Evolutionary conservation across 768 basidiomycete genomes (phyloP), one percentile per base, ranked within the genome.

Genomic region (Boletellus emodensis): DNA sequence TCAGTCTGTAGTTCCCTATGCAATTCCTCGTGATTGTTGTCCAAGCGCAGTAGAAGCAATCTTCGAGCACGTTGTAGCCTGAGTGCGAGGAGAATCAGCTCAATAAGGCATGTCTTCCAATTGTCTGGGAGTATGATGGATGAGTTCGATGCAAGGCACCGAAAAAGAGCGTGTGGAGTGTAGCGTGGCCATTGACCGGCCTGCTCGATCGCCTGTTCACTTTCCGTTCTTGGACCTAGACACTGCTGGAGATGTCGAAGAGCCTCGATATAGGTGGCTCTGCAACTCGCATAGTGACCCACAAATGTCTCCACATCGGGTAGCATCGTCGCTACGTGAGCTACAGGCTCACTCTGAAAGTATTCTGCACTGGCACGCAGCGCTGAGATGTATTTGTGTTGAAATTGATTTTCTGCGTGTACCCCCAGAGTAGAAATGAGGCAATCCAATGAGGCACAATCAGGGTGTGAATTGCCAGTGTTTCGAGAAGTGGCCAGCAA

Each of bases 131-230:
- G 43, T 6, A 2, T 14, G 3, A 28, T 55, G 1, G 32, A 18
- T 4, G 64, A 63, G 6, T 60, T 54, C 12, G 62, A 65, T 9
- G 67, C 62, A 38, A 76, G 59, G 7, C 38, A 54, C 15, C 48
- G 50, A n/a, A 76, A 58, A 15, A 77, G 61, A 3, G 57, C 41
- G 40, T 58, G 59, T 3, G 59, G 22, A 4, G 71, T 70, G 15
- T 71, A 44, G 4, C 67, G 63, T 13, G 75, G 76, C 74, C 75
- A 76, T 49, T 68, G 60, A 9, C 67, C 67, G 0, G 65, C 53
- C 15, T 38, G 32, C 12, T 40, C 18, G 2, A 67, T 28, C 4
- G 61, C 52, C 4, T 28, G 33, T 50, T 70, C 67, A 3, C 49
- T 49, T 9, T 17, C 8, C 28, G 40, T 61, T 24, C 13, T 40